A percentile compares a stretch with the other conserved stretches of the same genome.
These are phyloP conservation scores for Cicer judaicum DNA, from an alignment of 306 rosid species.

Conservation along the genomic window DNA sequence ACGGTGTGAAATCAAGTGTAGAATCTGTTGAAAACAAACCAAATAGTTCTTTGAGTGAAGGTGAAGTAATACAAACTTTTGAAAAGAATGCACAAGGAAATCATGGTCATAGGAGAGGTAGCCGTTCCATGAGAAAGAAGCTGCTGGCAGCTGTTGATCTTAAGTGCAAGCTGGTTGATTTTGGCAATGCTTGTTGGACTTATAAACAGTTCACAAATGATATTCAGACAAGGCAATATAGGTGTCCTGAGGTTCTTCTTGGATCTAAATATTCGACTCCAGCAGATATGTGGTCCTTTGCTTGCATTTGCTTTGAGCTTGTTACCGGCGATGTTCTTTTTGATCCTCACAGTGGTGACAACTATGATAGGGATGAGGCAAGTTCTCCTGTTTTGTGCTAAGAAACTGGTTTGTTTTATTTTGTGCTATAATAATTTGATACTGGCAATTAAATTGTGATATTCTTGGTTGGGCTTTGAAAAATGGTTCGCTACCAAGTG, in stretches of 20 bases:
- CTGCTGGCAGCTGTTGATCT: conserved; percentile 69
- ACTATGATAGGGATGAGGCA: conserved; percentile 90
- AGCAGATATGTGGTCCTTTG: conserved; percentile 90
- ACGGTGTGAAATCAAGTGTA: conserved; percentile 46
- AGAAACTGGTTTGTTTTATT: conserved; percentile 13
- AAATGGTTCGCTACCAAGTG: conserved; percentile 5
- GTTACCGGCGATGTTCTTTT: conserved; percentile 85
- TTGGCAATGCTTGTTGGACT: conserved; percentile 95
- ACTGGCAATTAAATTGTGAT: not conserved
- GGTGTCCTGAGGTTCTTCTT: conserved; percentile 92
- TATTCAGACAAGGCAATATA: conserved; percentile 88
- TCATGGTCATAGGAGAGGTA: conserved; percentile 44
- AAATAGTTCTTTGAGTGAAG: conserved; percentile 23
- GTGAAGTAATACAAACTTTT: conserved; percentile 10
- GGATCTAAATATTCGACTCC: conserved; percentile 87
- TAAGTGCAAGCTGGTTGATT: conserved; percentile 89
- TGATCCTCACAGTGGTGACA: conserved; percentile 87
- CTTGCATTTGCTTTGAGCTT: conserved; percentile 56
- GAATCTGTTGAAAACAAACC: conserved; percentile 30
- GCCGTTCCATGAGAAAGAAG: conserved; percentile 61
- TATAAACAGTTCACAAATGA: conserved; percentile 88
- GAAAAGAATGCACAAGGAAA: conserved; percentile 44
- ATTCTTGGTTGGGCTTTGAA: not conserved
- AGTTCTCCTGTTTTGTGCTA: not conserved
- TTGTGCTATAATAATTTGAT: conserved; percentile 17